Base-by-base conservation (phyloP, 108 stramenopile species). In the Cyclotella kingstonii region DNA sequence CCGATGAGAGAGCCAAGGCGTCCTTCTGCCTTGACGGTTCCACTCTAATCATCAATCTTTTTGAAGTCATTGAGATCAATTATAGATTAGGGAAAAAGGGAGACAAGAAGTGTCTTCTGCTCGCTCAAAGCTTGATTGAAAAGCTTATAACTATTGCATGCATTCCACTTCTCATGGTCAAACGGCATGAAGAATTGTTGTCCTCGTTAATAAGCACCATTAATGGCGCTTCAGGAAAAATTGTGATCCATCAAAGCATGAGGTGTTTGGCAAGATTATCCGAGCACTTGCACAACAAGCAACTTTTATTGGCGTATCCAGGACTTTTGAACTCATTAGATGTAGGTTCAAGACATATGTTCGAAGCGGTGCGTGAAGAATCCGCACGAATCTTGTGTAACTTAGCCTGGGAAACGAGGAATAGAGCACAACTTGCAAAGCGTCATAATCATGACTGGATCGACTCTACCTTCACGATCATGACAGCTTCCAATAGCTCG, bases 321-420 rank as follows among this genome's bases (percentile, higher is more conserved):
- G 56, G 41, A 17, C 27, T 72, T 17, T n/a, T 72, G 21, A 48
- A 57, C 5, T 50, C 70, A 11, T 29, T 72, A 27, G 48, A 56
- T 19, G 56, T 72, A n/a, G 62, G 70, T 11, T 62, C 70, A 18
- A 58, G 54, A 12, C 70, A 72, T 42, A 63, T 72, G 62, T 54
- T 29, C 28, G 40, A 43, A 22, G 42, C 33, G 2, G 62, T 72
- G 15, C 54, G 70, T n/a, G 60, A 64, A 44, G 63, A 72, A 48
- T 49, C 70, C 5, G 70, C 70, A 33, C 42, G 56, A 35, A 72
- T 63, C 17, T 21, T 72, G 6, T 45, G 63, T 28, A 63, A 72
- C 30, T 44, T 72, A 23, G 62, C 63, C 42, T 50, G 45, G 63
- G 70, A 72, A 34, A 26, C 62, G 23, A 57, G 47, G 56, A 72